Base-by-base conservation (phyloP, 1,284 basidiomycete species). In the Laetiporus sulphureus region DNA sequence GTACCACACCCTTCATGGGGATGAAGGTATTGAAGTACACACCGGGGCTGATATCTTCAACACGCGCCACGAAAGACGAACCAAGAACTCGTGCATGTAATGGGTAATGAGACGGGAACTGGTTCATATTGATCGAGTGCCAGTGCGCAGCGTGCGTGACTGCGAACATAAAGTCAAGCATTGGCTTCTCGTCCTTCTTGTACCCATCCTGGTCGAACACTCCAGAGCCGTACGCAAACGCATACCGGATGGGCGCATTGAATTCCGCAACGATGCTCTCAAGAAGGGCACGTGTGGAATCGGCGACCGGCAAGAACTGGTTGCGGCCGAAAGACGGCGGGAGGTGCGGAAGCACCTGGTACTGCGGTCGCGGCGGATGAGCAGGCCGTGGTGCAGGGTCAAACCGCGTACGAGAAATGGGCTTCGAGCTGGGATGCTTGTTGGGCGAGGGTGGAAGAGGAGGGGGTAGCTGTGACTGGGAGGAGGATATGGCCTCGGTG, bases 91-190 rank as follows among this genome's bases (percentile, higher is more conserved):
- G 75, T 23, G 91, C 81, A 53, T 89, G 81, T 15, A 91, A 61
- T 1, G 93, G 86, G 60, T 99, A 99, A 64, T 99, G 95, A 3
- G 73, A 67, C 0, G 94, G 91, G 58, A 88, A 77, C 62, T 93
- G 89, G 32, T 81, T 72, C 77, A 98, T 83, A 62, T 99, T 99
- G 62, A 92, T 87, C 23, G 82, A 87, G 62, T 99, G 96, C 73
- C 94, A 99, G 57, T 95, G 91, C 16, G 74, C 75, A 0, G 95
- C 75, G 54, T 95, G 90, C 0, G 90, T 89, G 30, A 97, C 93
- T 0, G 93, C 91, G 58, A 99, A 86, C 62, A 99, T 79, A 56
- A 99, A 94, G 65, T 99, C 95, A 16, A 97, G 77, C 84, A 99
- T 90, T 0, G 91, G 91, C 18, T 62, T 60, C 18, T 70, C 65